Percentiles rank a stretch among this genome's conserved stretches.
phyloP scores from a whole-genome alignment of 73 alveolate genomes.

The Loxodes magnus region DNA sequence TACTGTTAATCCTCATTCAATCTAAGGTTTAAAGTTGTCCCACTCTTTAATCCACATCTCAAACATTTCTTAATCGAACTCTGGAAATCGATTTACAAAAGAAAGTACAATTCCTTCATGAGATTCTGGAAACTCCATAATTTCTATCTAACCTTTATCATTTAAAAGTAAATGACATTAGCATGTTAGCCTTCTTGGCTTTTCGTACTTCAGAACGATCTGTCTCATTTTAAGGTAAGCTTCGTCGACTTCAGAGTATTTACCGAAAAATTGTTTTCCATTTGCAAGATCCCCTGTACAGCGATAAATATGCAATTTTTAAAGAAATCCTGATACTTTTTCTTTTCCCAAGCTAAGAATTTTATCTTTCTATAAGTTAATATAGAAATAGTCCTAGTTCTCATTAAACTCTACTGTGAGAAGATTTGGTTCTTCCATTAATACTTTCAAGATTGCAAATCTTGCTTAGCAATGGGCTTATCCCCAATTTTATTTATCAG shows the following conservation, averaged over 20 bases:
- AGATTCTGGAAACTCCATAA: conserved; percentile 25
- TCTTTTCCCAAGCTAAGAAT: conserved; percentile 1
- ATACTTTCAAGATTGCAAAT: conserved; percentile 39
- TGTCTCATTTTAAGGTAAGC: conserved; percentile 9
- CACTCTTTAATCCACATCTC: conserved; percentile 5
- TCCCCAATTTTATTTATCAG: conserved; percentile 65
- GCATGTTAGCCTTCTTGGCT: conserved; percentile 22
- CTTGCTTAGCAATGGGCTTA: conserved; percentile 58
- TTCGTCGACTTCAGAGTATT: conserved; percentile 23
- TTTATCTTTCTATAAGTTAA: conserved; percentile 1
- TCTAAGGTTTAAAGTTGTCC: too few species aligned
- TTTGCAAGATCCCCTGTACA: conserved; percentile 26
- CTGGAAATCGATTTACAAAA: conserved; percentile 42
- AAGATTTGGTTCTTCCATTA: conserved; percentile 19
- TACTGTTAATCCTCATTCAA: too few species aligned
- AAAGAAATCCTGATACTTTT: background rate
- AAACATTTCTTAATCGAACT: conserved; percentile 1
- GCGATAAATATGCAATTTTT: conserved; percentile 15
- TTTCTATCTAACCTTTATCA: background rate
- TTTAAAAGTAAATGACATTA: conserved; percentile 14
- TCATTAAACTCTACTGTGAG: background rate
- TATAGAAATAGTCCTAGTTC: background rate
- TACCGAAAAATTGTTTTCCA: conserved; percentile 21
- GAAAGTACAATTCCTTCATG: conserved; percentile 57
- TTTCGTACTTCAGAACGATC: conserved; percentile 15